These are phyloP conservation scores for Paralagenidium karlingii DNA, from an alignment of 352 stramenopile genomes.

Conservation along the genomic window DNA sequence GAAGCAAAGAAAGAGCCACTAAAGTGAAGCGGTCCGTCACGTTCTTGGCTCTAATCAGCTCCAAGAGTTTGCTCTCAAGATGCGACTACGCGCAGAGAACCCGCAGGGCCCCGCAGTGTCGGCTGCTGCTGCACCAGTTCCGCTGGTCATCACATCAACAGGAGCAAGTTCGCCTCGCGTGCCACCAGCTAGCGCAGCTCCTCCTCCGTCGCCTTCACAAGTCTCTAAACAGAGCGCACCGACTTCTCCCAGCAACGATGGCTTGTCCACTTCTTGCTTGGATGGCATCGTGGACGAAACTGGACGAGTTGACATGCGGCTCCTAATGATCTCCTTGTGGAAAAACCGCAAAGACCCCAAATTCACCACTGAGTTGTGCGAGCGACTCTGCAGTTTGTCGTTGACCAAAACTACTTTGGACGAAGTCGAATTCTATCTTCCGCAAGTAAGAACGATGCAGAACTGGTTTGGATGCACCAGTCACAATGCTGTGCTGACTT, in stretches of 20 bases:
- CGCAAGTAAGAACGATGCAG: slow-evolving; percentile 19
- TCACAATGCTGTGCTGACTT: no score
- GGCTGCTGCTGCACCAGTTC: slow-evolving; percentile 3
- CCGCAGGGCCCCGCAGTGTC: slow-evolving; percentile 1
- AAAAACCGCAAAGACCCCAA: slow-evolving; percentile 37
- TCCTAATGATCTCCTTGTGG: slow-evolving; percentile 67
- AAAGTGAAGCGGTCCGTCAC: no score
- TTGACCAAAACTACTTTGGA: slow-evolving; percentile 43
- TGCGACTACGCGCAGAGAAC: no score
- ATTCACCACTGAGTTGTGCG: slow-evolving; percentile 53
- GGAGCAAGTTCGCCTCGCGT: slow-evolving; percentile 2
- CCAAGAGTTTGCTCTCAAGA: no score
- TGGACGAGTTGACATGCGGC: slow-evolving; percentile 47
- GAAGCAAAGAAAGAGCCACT: no score
- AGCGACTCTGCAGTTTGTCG: slow-evolving; percentile 31
- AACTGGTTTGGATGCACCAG: no score
- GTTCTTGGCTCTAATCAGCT: no score
- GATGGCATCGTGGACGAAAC: slow-evolving; percentile 23
- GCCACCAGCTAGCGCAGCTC: neutral
- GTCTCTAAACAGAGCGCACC: no score
- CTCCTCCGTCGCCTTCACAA: neutral
- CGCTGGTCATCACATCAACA: slow-evolving; percentile 3
- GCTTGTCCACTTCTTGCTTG: no score
- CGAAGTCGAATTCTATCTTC: slow-evolving; percentile 70
- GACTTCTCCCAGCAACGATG: no score